Conservation (phyloP, 208 protist genomes). For the Leishmania guyanensis region DNA sequence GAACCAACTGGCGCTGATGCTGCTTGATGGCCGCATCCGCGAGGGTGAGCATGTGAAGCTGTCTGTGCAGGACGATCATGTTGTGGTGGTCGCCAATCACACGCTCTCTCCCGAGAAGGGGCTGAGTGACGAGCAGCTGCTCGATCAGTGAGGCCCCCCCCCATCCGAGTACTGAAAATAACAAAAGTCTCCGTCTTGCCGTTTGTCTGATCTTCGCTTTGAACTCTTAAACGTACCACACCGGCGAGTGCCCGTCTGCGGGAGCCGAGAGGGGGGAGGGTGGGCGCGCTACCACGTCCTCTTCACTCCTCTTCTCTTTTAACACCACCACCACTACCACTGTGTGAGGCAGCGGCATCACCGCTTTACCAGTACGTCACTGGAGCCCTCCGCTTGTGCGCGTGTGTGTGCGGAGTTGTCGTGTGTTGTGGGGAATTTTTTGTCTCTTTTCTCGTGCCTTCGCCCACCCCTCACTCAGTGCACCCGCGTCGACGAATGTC, state of each 20-base stretch:
- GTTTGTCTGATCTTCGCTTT: neutral
- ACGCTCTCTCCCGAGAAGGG: slow-evolving; percentile 32
- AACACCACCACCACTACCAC: neutral
- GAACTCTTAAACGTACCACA: neutral
- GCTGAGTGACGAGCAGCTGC: slow-evolving; percentile 39
- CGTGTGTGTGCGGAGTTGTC: neutral
- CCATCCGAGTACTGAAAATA: neutral
- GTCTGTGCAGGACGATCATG: slow-evolving; percentile 40
- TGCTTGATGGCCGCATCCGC: slow-evolving; percentile 81
- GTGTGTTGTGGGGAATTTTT: neutral
- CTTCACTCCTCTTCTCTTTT: neutral
- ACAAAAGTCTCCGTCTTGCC: neutral
- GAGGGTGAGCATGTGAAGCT: slow-evolving; percentile 75
- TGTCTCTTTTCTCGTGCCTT: neutral
- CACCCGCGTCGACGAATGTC: too few species aligned
- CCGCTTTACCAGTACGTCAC: neutral
- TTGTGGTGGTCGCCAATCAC: slow-evolving; percentile 75
- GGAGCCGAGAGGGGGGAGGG: neutral
- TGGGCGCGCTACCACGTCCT: neutral
- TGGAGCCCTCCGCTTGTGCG: neutral
- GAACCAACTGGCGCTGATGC: slow-evolving; percentile 91
- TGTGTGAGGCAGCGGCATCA: neutral
- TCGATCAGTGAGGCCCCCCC: neutral
- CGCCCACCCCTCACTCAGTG: too few species aligned
- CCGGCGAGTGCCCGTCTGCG: neutral